Conservation (phyloP, 2,329 filamentous ascomycete species). For the Hypoxylon sp. region DNA sequence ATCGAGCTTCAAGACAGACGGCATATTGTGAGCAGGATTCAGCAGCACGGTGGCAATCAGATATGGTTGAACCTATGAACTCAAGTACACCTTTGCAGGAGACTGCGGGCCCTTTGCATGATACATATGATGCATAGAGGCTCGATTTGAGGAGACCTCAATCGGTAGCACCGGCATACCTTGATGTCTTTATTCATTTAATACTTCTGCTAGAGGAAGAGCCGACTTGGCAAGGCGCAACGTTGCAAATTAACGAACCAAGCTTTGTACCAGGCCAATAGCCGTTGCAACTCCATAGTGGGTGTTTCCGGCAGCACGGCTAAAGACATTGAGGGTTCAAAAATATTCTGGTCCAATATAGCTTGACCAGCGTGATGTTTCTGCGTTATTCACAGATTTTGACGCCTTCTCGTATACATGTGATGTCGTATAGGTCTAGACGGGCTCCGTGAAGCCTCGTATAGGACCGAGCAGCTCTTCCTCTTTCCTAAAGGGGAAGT, state of each 20-base stretch:
- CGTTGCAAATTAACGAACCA: conserved; percentile 35
- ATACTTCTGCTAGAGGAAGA: conserved; percentile 18
- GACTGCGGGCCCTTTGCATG: conserved; percentile 32
- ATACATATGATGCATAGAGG: conserved; percentile 39
- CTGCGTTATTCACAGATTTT: conserved; percentile 9
- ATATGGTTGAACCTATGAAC: conserved; percentile 29
- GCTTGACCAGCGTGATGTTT: conserved; percentile 4
- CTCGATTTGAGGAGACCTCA: conserved; percentile 4
- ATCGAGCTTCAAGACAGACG: conserved; percentile 37
- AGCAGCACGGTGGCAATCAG: conserved; percentile 23
- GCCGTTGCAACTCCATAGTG: conserved; percentile 33
- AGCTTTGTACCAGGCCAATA: conserved; percentile 38
- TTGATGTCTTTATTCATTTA: conserved; percentile 27
- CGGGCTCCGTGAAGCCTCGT: conserved; percentile 13
- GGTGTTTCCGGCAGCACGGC: conserved; percentile 38
- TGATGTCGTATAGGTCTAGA: background rate
- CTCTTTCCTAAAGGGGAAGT: conserved; percentile 35
- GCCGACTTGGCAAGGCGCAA: conserved; percentile 42
- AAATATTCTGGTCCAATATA: conserved; percentile 24
- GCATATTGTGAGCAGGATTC: conserved; percentile 39
- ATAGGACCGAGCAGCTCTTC: conserved; percentile 16
- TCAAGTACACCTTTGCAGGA: conserved; percentile 21
- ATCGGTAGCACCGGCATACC: conserved; percentile 23
- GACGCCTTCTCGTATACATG: conserved; percentile 9
- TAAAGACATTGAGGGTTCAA: conserved; percentile 30